A percentile compares a stretch with the other conserved stretches of the same genome.
phyloP scores from a whole-genome alignment of 2,329 filamentous ascomycete genomes.

The Xylariaceae sp. region DNA sequence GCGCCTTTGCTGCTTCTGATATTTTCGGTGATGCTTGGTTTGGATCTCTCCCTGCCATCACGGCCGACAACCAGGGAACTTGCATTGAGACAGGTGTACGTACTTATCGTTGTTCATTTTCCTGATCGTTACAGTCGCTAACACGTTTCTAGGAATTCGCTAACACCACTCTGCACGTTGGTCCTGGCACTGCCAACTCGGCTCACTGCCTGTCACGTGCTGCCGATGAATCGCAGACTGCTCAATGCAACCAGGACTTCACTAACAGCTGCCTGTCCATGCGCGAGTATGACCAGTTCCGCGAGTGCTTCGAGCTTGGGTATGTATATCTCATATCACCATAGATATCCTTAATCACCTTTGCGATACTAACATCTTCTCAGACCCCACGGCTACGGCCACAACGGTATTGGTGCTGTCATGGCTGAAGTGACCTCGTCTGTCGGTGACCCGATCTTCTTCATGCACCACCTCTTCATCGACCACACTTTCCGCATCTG shows the following conservation, averaged over 20 bases:
- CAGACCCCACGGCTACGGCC: slow-evolving; percentile 35
- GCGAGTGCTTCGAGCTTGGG: slow-evolving; percentile 33
- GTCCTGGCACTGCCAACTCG: slow-evolving; percentile 26
- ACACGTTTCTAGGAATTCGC: slow-evolving; percentile 28
- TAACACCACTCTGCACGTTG: slow-evolving; percentile 29
- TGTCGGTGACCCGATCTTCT: slow-evolving; percentile 34
- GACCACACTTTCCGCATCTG: slow-evolving; percentile 34
- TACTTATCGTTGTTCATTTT: background rate
- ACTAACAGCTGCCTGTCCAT: slow-evolving; percentile 32
- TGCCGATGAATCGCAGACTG: slow-evolving; percentile 31
- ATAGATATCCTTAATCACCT: background rate
- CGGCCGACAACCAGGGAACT: slow-evolving; percentile 29
- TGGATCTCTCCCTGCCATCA: slow-evolving; percentile 27
- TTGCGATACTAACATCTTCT: slow-evolving; percentile 14
- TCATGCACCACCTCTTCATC: slow-evolving; percentile 34
- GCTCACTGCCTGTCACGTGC: slow-evolving; percentile 34
- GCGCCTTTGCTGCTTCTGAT: slow-evolving; percentile 30
- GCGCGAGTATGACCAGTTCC: slow-evolving; percentile 30
- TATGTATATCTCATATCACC: slow-evolving; percentile 19
- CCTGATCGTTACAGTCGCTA: background rate
- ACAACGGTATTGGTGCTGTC: slow-evolving; percentile 35
- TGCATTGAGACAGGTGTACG: slow-evolving; percentile 33
- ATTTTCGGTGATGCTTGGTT: slow-evolving; percentile 32
- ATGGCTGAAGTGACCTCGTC: slow-evolving; percentile 34
- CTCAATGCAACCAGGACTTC: slow-evolving; percentile 30